These are phyloP conservation scores for Geranium rotundifolium DNA, from an alignment of 345 rosid species.

Conservation along the genomic window DNA sequence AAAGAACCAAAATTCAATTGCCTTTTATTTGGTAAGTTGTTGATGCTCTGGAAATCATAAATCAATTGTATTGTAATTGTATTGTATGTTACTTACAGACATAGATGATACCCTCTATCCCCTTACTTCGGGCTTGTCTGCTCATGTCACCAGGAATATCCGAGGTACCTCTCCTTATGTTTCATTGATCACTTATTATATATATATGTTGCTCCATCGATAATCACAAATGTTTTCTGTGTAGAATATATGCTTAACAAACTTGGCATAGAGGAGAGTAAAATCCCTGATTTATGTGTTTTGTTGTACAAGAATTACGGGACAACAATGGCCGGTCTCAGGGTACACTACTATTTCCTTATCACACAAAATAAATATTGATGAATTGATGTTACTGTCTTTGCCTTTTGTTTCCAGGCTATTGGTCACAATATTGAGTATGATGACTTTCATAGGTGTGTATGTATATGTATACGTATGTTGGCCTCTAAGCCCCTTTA, in stretches of 20 bases:
- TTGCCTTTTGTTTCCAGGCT: constrained; percentile 31
- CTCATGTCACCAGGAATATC: constrained; percentile 43
- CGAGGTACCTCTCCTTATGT: constrained; percentile 34
- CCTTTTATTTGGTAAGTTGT: constrained; percentile 63
- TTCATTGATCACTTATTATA: background rate
- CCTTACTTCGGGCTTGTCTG: constrained; percentile 54
- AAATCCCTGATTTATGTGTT: constrained; percentile 45
- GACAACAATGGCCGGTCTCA: constrained; percentile 92
- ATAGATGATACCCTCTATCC: constrained; percentile 88
- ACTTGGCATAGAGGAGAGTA: constrained; percentile 50
- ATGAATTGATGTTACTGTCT: too few species aligned
- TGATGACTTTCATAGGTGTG: constrained; percentile 78
- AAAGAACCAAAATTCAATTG: constrained; percentile 43
- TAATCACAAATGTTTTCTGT: background rate
- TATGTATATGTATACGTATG: too few species aligned
- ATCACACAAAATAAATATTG: too few species aligned
- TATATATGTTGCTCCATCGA: too few species aligned
- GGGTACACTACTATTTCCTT: too few species aligned
- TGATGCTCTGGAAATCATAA: too few species aligned
- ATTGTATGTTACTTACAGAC: constrained; percentile 24
- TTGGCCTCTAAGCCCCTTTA: background rate
- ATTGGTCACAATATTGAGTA: constrained; percentile 68
- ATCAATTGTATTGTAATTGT: too few species aligned
- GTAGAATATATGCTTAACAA: constrained; percentile 66
- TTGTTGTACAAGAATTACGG: constrained; percentile 73